Conservation (phyloP, 169 alveolate species). For the Cystoisospora suis region DNA sequence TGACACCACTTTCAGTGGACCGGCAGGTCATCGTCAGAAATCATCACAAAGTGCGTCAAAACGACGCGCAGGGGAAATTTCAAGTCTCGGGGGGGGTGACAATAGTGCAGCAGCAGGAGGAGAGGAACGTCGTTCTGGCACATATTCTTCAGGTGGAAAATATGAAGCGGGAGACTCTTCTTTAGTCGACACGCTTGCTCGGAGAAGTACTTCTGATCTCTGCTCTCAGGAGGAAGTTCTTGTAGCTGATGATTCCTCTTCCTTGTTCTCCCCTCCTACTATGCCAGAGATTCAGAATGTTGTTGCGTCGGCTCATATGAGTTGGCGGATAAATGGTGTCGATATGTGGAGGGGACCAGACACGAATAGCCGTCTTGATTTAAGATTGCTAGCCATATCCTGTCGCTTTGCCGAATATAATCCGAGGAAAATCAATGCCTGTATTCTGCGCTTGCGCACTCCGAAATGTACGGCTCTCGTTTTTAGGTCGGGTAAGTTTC, state of each 20-base stretch:
- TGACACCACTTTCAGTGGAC: background rate
- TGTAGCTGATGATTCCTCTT: too few relatives aligned
- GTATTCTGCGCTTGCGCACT: slow-evolving; percentile 88
- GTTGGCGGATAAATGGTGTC: background rate
- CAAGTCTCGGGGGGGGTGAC: background rate
- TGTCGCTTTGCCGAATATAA: slow-evolving; percentile 91
- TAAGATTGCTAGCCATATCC: slow-evolving; percentile 81
- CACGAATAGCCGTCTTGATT: slow-evolving; percentile 70
- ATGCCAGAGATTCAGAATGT: slow-evolving; percentile 17
- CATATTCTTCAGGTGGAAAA: too few relatives aligned
- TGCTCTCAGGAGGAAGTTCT: too few relatives aligned
- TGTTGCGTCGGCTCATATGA: background rate
- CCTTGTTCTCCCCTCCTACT: background rate
- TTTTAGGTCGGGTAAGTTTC: slow-evolving; percentile 61
- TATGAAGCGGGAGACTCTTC: too few relatives aligned
- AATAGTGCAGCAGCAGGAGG: background rate
- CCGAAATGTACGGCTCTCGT: slow-evolving; percentile 91
- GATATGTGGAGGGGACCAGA: background rate
- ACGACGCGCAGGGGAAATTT: too few relatives aligned
- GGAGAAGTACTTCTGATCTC: too few relatives aligned
- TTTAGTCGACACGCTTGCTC: too few relatives aligned
- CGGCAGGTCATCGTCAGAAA: background rate
- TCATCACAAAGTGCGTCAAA: too few relatives aligned
- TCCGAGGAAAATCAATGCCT: slow-evolving; percentile 89
- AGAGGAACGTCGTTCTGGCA: too few relatives aligned